phyloP scores from a whole-genome alignment of 768 basidiomycete species.

The Leccinellum rugosiceps region DNA sequence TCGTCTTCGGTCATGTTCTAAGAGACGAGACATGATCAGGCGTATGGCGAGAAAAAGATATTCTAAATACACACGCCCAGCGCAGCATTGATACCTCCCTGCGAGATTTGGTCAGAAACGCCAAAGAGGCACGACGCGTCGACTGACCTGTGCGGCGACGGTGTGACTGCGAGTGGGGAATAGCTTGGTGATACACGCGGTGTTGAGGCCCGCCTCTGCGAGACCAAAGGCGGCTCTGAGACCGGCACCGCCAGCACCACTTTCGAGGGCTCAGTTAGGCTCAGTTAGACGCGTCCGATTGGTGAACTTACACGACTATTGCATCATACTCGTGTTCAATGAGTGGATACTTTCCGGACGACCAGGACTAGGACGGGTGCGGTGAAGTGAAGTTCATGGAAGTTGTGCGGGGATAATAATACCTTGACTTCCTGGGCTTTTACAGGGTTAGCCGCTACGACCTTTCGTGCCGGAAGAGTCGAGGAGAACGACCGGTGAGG shows the following conservation, averaged over 20 bases:
- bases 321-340: conserved; percentile 99
- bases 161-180: conserved; percentile 99
- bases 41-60: conserved; percentile 4
- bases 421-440: conserved; percentile 85
- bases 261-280: conserved; percentile 33
- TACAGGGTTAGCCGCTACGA: conserved; percentile 69
- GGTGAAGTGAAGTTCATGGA: conserved; percentile 1
- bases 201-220: conserved; percentile 97
- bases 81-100: conserved; percentile 99
- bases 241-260: conserved; percentile 97
- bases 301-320: conserved; percentile 87
- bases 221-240: conserved; percentile 97
- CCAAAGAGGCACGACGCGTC: neutral
- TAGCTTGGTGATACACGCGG: conserved; percentile 98
- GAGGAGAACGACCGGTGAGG: conserved; percentile 62
- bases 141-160: conserved; percentile 87
- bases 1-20: conserved; percentile 99
- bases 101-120: conserved; percentile 13
- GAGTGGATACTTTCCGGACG: conserved; percentile 88
- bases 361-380: conserved; percentile 52
- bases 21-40: neutral
- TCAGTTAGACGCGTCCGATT: neutral
- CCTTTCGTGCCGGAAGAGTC: conserved; percentile 53
- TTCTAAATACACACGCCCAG: conserved; percentile 63
- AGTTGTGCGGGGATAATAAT: conserved; percentile 13